Base-by-base conservation (phyloP, 176 grass and related monocot species). In the Rhynchospora breviuscula region DNA sequence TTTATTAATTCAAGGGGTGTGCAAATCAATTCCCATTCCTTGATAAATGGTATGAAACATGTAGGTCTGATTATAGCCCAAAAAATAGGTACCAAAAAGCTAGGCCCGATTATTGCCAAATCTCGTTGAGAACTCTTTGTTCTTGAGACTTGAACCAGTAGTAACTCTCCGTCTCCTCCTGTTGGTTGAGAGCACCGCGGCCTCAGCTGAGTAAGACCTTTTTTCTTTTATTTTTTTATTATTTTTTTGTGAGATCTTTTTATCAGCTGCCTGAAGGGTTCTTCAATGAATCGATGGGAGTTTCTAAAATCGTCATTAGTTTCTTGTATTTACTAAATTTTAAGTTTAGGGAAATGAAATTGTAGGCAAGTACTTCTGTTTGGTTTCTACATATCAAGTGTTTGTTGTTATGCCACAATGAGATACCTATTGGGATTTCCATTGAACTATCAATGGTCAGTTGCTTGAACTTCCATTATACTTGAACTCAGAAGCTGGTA, bases 391-490 rank as follows among this genome's bases (percentile, higher is more conserved):
- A 9, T 83, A 79, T 43, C 57, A 87, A 63, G 46, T 90, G 87
- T 83, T 85, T 70, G 71, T 87, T 75, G 89, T 83, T 77, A 86
- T 93, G 74, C 64, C 47, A 61, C 84, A 87, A 19, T 23, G 59
- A 81, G 10, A 80, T 23, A 8, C 81, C 18, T 49, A 15, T 59
- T 79, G 5, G 15, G 59, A 52, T 74, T 73, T 49, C 69, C 15
- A 46, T 70, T 70, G 17, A 45, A 19, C 64, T 77, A 44, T 33
- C 76, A 59, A 79, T 53, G 75, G 10, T 79, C 17, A 7, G 21
- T 23, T 49, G 40, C 52, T 22, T 23, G 10, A 25, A 52, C 31
- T 80, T 62, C 56, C 21, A 22, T 80, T 40, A 59, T 46, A 17
- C 51, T 58, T 44, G 67, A 45, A 80, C 26, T 80, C 14, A 15